Conservation (phyloP, 805 yeast species). For the Metschnikowia matae region DNA sequence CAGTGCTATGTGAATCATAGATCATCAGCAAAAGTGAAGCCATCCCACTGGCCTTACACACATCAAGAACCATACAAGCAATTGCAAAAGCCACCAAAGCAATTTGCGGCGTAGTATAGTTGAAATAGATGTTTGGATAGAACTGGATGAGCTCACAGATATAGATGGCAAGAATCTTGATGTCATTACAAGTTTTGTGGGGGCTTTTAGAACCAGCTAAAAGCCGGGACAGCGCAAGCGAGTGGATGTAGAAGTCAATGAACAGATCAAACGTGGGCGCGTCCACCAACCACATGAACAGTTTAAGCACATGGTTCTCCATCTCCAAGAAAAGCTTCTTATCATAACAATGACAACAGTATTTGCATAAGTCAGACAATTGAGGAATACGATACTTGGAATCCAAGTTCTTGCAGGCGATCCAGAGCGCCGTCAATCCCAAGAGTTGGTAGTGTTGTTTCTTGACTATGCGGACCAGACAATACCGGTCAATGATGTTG, state of each 20-base stretch:
- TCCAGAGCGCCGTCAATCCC: conserved; percentile 43
- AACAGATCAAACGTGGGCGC: conserved; percentile 61
- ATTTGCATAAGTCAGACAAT: conserved; percentile 46
- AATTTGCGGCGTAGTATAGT: conserved; percentile 49
- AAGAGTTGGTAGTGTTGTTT: conserved; percentile 44
- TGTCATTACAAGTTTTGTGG: conserved; percentile 33
- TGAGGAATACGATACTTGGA: conserved; percentile 56
- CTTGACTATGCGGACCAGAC: conserved; percentile 42
- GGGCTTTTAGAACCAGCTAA: conserved; percentile 28
- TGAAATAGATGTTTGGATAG: conserved; percentile 53
- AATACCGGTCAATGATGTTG: conserved; percentile 41
- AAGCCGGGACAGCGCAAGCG: conserved; percentile 22
- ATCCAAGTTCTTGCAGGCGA: conserved; percentile 45
- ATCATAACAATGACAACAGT: conserved; percentile 57
- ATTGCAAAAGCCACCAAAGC: conserved; percentile 44
- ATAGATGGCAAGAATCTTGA: conserved; percentile 55
- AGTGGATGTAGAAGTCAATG: conserved; percentile 52
- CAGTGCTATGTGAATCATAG: conserved; percentile 7
- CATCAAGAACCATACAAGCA: conserved; percentile 34
- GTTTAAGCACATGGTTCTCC: conserved; percentile 63
- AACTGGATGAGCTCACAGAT: conserved; percentile 66
- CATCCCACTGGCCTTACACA: conserved; percentile 20
- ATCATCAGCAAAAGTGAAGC: conserved; percentile 17
- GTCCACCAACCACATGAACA: conserved; percentile 61
- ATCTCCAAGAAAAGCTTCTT: conserved; percentile 56